Evolutionary conservation across 2,329 filamentous ascomycete genomes (phyloP), one percentile per base, ranked within the genome.

Genomic region (Neoarthrinium moseri): DNA sequence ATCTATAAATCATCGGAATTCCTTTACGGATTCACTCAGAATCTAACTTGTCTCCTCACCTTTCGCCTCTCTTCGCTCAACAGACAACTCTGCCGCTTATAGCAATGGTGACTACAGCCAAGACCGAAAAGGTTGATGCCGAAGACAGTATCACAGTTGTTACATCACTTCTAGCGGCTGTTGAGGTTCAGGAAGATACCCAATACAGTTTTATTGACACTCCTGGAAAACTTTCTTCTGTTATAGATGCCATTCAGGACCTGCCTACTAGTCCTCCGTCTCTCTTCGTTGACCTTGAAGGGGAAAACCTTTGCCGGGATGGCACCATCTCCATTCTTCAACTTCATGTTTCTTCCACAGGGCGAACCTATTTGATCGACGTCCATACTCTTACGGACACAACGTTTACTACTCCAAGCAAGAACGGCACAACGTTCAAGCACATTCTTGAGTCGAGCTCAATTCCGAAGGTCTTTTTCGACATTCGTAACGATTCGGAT

Each of bases 401-500:
- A 20, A 69, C 69, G 0, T 78, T 81, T 48, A 51, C 49, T 15
- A 52, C 51, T 4, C 30, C 18, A 1, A n/a, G n/a, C n/a, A n/a
- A n/a, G n/a, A n/a, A n/a, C n/a, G n/a, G n/a, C n/a, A n/a, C n/a
- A 22, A 34, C 60, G 5, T 46, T 74, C 2, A 70, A 71, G 50
- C 35, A 39, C 0, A 67, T 81, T 8, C 58, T 82, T 1, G 72
- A 82, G 56, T 69, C 64, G 0, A 6, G 49, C 0, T 10, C 38
- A 0, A 70, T 75, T 13, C 59, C 62, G 0, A 83, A 83, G 51
- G 72, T 75, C 23, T 70, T 83, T 48, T 83, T 81, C 53, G 80
- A 84, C 49, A 66, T 84, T 15, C 74, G 78, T 3, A 78, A 76
- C 50, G 77, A 82, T 53, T 78, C 80, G 0, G 75, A 83, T 51